phyloP scores from a whole-genome alignment of 1,139 yeast species.

The Lodderomyces jiufengensis region DNA sequence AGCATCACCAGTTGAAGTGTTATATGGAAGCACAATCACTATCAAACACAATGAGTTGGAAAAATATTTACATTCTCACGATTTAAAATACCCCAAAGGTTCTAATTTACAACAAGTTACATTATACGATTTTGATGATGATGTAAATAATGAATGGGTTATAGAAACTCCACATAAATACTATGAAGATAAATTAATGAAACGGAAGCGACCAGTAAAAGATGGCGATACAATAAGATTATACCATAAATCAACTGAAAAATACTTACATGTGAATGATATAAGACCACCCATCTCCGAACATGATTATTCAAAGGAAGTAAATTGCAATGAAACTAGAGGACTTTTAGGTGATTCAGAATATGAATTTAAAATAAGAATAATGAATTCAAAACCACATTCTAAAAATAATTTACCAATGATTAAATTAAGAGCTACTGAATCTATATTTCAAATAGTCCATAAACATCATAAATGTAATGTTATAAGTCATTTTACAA shows the following conservation, averaged over 20 bases:
- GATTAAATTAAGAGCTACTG: constrained; percentile 47
- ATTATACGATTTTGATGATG: constrained; percentile 48
- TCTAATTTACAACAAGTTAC: constrained; percentile 69
- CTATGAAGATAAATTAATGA: constrained; percentile 24
- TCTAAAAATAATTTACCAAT: constrained; percentile 30
- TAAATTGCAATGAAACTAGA: constrained; percentile 58
- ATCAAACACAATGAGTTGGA: constrained; percentile 62
- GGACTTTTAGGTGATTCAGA: constrained; percentile 46
- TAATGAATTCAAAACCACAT: constrained; percentile 27
- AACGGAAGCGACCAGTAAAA: constrained; percentile 34
- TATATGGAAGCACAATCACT: constrained; percentile 64
- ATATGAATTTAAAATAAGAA: constrained; percentile 50
- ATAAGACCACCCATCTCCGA: constrained; percentile 74
- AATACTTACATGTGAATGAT: constrained; percentile 55
- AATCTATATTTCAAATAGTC: constrained; percentile 53
- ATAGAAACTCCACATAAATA: constrained; percentile 45
- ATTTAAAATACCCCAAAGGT: constrained; percentile 49
- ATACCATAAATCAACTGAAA: constrained; percentile 59
- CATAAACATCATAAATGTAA: constrained; percentile 62
- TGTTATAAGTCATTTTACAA: constrained; percentile 57
- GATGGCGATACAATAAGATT: constrained; percentile 54
- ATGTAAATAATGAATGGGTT: constrained; percentile 62
- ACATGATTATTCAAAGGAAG: constrained; percentile 76
- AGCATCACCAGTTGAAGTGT: constrained; percentile 44
- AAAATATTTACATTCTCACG: constrained; percentile 68